phyloP scores from a whole-genome alignment of 164 flowering plant genomes.

The Vitis labrusca region DNA sequence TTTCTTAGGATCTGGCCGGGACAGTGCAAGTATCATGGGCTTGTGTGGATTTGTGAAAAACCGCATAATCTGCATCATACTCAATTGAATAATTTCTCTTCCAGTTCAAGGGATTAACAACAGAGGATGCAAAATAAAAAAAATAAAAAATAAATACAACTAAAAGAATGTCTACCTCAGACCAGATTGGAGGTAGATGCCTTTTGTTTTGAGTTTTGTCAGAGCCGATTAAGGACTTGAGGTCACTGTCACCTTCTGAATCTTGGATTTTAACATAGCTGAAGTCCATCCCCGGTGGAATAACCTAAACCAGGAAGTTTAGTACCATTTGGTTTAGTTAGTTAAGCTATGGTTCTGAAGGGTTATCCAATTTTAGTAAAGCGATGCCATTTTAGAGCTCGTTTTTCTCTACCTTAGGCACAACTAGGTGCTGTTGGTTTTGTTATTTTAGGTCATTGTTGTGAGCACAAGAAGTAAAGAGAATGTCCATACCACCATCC shows the following conservation, averaged over 20 bases:
- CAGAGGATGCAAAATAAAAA: neutral
- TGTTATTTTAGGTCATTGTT: no score
- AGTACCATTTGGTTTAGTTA: no score
- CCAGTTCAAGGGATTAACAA: neutral
- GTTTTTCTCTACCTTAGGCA: no score
- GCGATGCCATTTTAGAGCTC: no score
- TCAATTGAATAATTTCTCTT: neutral
- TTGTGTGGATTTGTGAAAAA: conserved; percentile 86
- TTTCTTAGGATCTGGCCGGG: conserved; percentile 89
- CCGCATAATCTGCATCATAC: conserved; percentile 61
- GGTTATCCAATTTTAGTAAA: no score
- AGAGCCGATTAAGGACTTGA: conserved; percentile 50
- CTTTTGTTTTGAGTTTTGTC: conserved; percentile 49
- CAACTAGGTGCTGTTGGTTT: no score
- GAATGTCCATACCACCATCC: conserved; percentile 66
- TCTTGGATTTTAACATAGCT: conserved; percentile 60
- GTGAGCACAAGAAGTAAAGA: no score
- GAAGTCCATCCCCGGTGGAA: conserved; percentile 94
- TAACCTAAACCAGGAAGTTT: conserved; percentile 40
- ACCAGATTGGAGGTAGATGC: conserved; percentile 70
- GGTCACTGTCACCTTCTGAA: conserved; percentile 61
- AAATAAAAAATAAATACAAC: no score
- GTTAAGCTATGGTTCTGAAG: no score
- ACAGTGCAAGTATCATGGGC: conserved; percentile 83
- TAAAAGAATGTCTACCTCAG: conserved; percentile 41